Evolutionary conservation across 257 asterid genomes (phyloP), one percentile per base, ranked within the genome.

Genomic region (Jasminum sambac): DNA sequence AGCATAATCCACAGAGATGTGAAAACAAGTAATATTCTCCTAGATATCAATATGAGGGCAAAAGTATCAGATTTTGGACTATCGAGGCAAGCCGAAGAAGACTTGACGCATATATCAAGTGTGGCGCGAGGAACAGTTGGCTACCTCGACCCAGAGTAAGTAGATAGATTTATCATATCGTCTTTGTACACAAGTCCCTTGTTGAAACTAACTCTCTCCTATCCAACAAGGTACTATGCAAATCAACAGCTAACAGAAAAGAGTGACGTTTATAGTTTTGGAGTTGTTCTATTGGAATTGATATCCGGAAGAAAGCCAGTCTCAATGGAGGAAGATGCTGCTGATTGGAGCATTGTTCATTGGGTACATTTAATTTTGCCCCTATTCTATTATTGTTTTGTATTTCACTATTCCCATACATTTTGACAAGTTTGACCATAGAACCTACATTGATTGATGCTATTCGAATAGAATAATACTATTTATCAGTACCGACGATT

Each of bases 101-200:
- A 94, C 77, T 74, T 87, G 57, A 89, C 97, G 63, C 96, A 95
- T 72, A 67, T 91, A 78, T 95, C 99, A 26, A 95, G 99, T 46
- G 94, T 91, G 69, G 99, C 99, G 19, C 86, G 95, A 70, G 99
- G 98, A 80, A 95, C 99, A 64, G 89, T 91, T 38, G 99, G 99
- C 74, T 95, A 95, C 74, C 96, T 95, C 24, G 99, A 95, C 73
- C 99, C 99, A 9, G 99, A 91, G 99, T 94, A 98, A 91, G 99
- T 94, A 83, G 77, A 96, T 65, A 39, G 52, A 41, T 39, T 39
- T 25, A 25, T 46, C 26, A 38, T 62, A 26, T 57, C 64, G 30
- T 64, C 16, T 44, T 68, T 68, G 17, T 14, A 25, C 34, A 9
- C 11, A 24, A 14, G 8, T 34, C 30, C 23, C 25, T 19, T 41